Base-by-base conservation (phyloP, 805 yeast species). In the Wickerhamiella vanderwaltii region DNA sequence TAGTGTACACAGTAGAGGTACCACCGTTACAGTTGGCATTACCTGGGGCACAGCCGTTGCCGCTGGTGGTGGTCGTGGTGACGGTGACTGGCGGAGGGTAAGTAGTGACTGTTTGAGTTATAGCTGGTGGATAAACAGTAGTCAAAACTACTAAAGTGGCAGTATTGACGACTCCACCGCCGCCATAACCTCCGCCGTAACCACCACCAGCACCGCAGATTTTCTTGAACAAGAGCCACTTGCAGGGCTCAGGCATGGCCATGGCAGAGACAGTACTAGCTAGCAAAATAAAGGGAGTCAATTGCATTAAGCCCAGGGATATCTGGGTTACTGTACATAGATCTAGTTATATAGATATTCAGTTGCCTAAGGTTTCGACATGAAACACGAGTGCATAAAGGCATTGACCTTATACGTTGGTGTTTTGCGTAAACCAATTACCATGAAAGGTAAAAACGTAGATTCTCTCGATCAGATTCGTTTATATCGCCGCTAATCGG, bases 61-160 rank as follows among this genome's bases (percentile, higher is more conserved):
- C n/a, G 2, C 13, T 19, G 12, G 20, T 11, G 6, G 26, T 28
- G 5, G 34, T 29, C n/a, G 24, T 22, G 30, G 40, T 37, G 19
- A 33, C 36, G n/a, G 36, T 33, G n/a, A 26, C n/a, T 19, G 34
- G 18, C 18, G 16, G 11, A 11, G 23, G 31, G 18, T 9, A 32
- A 11, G 17, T 34, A 13, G 40, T 37, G 15, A 29, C 40, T 19
- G 34, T 37, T 19, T 15, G 20, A 12, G 33, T 20, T 9, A 3
- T 3, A 15, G 24, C 17, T 9, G 34, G 24, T 9, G 33, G 40
- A 30, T 29, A 26, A 11, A 37, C 40, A 13, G 40, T 37, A 20
- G 40, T 37, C 22, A 20, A 19, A 13, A 37, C 40, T 15, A 29
- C 24, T 18, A 37, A 13, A 29, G 40, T 37, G 9, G 40, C 34